phyloP scores from a whole-genome alignment of 78 protist species.

The Dictyostelium firmibasis region DNA sequence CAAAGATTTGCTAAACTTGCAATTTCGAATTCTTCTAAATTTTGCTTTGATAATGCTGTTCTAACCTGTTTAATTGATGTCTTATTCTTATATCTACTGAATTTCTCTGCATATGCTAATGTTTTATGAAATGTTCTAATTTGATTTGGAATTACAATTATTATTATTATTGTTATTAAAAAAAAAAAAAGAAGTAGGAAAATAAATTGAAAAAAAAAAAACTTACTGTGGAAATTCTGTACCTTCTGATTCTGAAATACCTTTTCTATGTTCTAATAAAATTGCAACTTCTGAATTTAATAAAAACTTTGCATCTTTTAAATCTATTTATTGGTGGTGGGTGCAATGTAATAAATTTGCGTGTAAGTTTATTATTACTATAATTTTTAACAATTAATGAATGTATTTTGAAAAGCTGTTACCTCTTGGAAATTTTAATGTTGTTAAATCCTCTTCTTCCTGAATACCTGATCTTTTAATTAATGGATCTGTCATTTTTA shows the following conservation, averaged over 20 bases:
- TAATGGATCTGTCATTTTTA: slow-evolving; percentile 27
- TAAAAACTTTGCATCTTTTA: slow-evolving; percentile 58
- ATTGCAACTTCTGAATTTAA: slow-evolving; percentile 74
- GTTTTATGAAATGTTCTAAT: slow-evolving; percentile 75
- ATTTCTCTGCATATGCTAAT: slow-evolving; percentile 74
- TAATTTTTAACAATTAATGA: too few species aligned
- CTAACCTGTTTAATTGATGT: slow-evolving; percentile 72
- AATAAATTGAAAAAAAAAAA: too few species aligned
- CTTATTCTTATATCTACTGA: slow-evolving; percentile 69
- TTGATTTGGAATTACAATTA: background rate
- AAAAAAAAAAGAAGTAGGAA: background rate
- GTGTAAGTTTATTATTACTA: too few species aligned
- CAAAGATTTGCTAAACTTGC: slow-evolving; percentile 76
- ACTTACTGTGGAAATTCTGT: slow-evolving; percentile 69
- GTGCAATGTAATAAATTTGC: too few species aligned
- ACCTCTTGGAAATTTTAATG: slow-evolving; percentile 69
- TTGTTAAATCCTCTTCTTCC: slow-evolving; percentile 61
- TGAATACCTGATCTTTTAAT: slow-evolving; percentile 49
- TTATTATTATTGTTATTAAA: background rate
- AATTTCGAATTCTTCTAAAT: slow-evolving; percentile 57
- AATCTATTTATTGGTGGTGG: slow-evolving; percentile 16
- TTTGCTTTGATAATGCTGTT: slow-evolving; percentile 33
- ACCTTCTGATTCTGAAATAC: background rate
- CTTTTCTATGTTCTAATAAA: slow-evolving; percentile 43
- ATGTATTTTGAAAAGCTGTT: background rate